A percentile compares a stretch with the other conserved stretches of the same genome.
Evolutionary conservation across 768 basidiomycete species (phyloP).

Genomic region (Rhizopogon vulgaris): DNA sequence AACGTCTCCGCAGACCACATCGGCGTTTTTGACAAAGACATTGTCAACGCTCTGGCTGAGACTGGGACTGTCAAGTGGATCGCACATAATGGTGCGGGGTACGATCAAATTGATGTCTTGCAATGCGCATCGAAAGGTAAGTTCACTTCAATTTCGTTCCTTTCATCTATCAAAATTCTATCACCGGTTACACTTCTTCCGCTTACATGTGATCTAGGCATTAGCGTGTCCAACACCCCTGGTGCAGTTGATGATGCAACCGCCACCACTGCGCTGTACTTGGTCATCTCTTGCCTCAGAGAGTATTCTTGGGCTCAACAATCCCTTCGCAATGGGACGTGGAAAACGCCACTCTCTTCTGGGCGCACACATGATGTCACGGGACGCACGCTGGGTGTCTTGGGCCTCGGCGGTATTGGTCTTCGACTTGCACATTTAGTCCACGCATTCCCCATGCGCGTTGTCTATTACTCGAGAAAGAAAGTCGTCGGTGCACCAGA

Average conservation of each 20-base stretch:
- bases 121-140: constrained; percentile 68
- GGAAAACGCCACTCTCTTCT: constrained; percentile 51
- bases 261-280: constrained; percentile 81
- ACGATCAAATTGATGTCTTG: constrained; percentile 78
- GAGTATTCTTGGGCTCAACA: constrained; percentile 65
- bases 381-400: constrained; percentile 62
- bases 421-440: constrained; percentile 62
- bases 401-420: constrained; percentile 77
- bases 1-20: constrained; percentile 59
- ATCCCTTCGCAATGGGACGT: constrained; percentile 43
- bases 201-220: constrained; percentile 23
- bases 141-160: constrained; percentile 3
- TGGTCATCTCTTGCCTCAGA: constrained; percentile 72
- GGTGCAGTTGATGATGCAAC: constrained; percentile 88
- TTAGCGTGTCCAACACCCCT: constrained; percentile 82
- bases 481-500: constrained; percentile 52
- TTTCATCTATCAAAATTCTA: not conserved
- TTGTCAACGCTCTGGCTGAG: constrained; percentile 60
- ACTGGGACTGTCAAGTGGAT: constrained; percentile 67
- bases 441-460: constrained; percentile 82
- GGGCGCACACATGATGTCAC: constrained; percentile 56
- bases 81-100: constrained; percentile 90
- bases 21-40: constrained; percentile 75
- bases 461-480: constrained; percentile 73
- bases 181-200: not conserved